A percentile compares a stretch with the other conserved stretches of the same genome.
Conservation (phyloP, 495 filamentous ascomycete species). For the Halenospora varia region DNA sequence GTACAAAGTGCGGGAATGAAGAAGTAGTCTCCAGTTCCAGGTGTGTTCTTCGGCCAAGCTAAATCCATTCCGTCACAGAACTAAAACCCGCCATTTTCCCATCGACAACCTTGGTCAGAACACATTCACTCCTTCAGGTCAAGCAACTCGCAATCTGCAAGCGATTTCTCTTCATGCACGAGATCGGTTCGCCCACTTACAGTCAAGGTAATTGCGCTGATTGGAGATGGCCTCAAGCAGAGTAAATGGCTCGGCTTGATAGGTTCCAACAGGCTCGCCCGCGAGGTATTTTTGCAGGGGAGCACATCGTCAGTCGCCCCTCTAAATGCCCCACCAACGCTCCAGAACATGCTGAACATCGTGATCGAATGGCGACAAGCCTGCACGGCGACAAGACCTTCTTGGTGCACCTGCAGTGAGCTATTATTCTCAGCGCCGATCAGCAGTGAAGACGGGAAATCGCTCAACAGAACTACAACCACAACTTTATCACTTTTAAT, state of each 20-base stretch:
- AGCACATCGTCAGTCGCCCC: background rate
- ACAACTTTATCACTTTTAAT: too few species aligned
- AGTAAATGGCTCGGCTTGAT: background rate
- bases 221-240: constrained; percentile 1
- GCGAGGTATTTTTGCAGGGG: constrained; percentile 6
- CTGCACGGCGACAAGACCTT: too few species aligned
- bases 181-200: constrained; percentile 1
- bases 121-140: background rate
- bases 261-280: background rate
- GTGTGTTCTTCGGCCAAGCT: background rate
- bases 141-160: background rate
- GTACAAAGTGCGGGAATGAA: background rate
- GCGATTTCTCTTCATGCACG: constrained; percentile 1
- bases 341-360: background rate
- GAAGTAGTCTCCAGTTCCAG: background rate
- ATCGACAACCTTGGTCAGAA: background rate
- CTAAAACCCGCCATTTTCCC: background rate
- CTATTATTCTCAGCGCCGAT: background rate
- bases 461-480: background rate
- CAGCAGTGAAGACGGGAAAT: background rate
- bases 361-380: constrained; percentile 4
- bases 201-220: background rate
- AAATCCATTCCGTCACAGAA: background rate
- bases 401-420: background rate
- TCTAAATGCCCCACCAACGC: background rate